These are phyloP conservation scores for Antrodiella citrinella DNA, from an alignment of 768 basidiomycete species.

Conservation along the genomic window DNA sequence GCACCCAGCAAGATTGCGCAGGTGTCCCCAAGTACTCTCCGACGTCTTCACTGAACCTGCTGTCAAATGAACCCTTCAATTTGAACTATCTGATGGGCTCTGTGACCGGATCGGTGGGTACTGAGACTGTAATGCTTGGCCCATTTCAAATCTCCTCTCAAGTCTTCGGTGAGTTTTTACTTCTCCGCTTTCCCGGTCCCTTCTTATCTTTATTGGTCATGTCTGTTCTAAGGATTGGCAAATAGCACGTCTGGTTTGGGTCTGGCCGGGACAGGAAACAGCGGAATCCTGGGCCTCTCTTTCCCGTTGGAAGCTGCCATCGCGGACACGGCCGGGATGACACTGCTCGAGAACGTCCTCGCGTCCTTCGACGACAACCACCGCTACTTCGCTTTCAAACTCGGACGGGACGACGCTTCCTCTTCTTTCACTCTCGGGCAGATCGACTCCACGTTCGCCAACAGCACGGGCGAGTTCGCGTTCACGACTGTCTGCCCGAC, in stretches of 20 bases:
- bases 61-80: constrained; percentile 27
- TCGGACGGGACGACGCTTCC: constrained; percentile 28
- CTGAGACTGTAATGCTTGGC: constrained; percentile 40
- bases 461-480: constrained; percentile 25
- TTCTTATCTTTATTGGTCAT: not conserved
- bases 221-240: constrained; percentile 32
- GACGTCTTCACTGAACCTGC: constrained; percentile 21
- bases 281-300: constrained; percentile 48
- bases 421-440: constrained; percentile 48
- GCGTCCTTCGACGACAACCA: constrained; percentile 29
- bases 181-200: not conserved
- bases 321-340: constrained; percentile 31
- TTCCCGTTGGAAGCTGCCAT: constrained; percentile 45
- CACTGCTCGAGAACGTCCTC: constrained; percentile 41
- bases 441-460: constrained; percentile 31
- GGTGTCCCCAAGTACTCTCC: constrained; percentile 33
- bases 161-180: constrained; percentile 32
- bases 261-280: constrained; percentile 38
- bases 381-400: constrained; percentile 44
- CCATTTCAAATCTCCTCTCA: constrained; percentile 37
- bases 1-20: constrained; percentile 36
- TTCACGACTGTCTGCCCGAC: constrained; percentile 32
- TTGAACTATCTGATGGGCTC: constrained; percentile 43
- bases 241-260: constrained; percentile 34
- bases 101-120: constrained; percentile 38